Base-by-base conservation (phyloP, 768 basidiomycete genomes). In the Leucocoprinus sp. region DNA sequence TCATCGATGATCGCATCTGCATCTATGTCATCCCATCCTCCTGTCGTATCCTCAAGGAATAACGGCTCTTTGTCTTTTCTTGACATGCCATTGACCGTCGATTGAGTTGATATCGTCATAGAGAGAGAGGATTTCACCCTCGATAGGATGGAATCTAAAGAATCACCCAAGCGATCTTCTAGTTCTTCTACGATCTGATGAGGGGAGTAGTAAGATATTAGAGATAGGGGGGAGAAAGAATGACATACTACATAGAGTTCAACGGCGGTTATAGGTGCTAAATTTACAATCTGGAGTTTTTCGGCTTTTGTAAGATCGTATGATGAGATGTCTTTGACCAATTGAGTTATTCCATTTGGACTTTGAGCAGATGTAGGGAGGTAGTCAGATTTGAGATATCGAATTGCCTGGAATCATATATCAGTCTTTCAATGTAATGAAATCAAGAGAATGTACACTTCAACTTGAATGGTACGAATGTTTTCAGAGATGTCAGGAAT, bases 241-340 rank as follows among this genome's bases (percentile, higher is more conserved):
- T n/a, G 24, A 74, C 89, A 37, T 52, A 93, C 92, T 46, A 89
- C 84, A 57, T 96, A 93, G 19, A 96, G 77, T 59, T 93, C 89
- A 19, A 95, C 89, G 0, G 80, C 69, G 37, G 80, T 72, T 5
- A 78, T 82, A 1, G 93, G 93, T 0, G 82, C 84, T 4, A 95
- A 71, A 57, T 97, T 96, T n/a, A 90, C 82, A 27, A 96, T 73
- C 57, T 93, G 90, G 2, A 96, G 71, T 57, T 93, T 92, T 69
- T 97, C 93, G 2, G 85, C 79, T 55, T 93, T 96, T 1, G 92
- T 93, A 50, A 97, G 67, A 26, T 75, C 72, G 51, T 79, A 85
- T 15, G 76, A 66, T 2, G 76, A 74, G 8, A 97, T 76, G 29
- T 68, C 68, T 46, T 78, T 75, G 14, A 85, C 77, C 9, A 96